Evolutionary conservation across 495 filamentous ascomycete genomes (phyloP).

Genomic region (Aspergillus incahuasiensis): DNA sequence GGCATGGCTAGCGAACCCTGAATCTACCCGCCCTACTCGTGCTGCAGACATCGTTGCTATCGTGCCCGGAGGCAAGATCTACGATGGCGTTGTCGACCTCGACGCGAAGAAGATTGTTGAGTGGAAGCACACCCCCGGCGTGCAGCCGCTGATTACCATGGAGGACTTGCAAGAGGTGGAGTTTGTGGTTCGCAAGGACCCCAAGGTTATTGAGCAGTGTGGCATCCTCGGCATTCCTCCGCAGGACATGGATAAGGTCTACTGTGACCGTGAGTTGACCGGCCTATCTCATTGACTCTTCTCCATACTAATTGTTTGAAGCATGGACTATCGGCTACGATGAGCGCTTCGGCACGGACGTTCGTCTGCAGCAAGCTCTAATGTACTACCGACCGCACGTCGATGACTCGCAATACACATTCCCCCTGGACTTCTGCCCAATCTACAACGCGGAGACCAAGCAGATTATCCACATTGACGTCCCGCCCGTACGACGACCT

Average conservation of each 20-base stretch:
- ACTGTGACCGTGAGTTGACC: constrained; percentile 69
- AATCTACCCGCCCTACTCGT: constrained; percentile 60
- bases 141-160: constrained; percentile 94
- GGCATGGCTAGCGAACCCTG: constrained; percentile 67
- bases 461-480: constrained; percentile 83
- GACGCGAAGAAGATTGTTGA: constrained; percentile 62
- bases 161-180: constrained; percentile 91
- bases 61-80: constrained; percentile 71
- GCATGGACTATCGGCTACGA: constrained; percentile 97
- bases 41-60: constrained; percentile 86
- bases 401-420: constrained; percentile 88
- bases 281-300: background rate
- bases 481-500: constrained; percentile 74
- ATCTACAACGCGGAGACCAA: constrained; percentile 83
- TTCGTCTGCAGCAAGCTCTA: constrained; percentile 84
- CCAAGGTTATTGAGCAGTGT: constrained; percentile 91
- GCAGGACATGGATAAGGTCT: constrained; percentile 88
- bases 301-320: constrained; percentile 19
- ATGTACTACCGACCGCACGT: constrained; percentile 91
- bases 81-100: constrained; percentile 80
- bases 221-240: constrained; percentile 77
- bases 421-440: constrained; percentile 89
- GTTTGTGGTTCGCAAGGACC: constrained; percentile 69
- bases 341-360: constrained; percentile 75
- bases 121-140: constrained; percentile 74